phyloP scores from a whole-genome alignment of 352 stramenopile species.

The Pythium angustatum region DNA sequence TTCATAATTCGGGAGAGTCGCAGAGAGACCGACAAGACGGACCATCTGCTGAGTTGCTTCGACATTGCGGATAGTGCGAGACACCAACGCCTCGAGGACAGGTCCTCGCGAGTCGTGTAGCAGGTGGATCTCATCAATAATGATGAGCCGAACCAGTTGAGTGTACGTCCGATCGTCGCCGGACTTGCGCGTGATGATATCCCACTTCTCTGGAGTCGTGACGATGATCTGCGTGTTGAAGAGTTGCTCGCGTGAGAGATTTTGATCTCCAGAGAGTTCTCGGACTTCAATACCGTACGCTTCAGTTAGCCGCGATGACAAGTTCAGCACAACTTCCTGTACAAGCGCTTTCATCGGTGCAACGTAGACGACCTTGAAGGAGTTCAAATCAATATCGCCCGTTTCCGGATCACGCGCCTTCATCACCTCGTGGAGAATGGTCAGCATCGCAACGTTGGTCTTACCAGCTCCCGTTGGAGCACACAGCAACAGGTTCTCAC shows the following conservation, averaged over 20 bases:
- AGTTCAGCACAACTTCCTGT: slow-evolving; percentile 99
- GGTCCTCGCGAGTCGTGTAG: slow-evolving; percentile 98
- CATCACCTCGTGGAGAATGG: slow-evolving; percentile 98
- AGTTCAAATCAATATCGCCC: slow-evolving; percentile 92
- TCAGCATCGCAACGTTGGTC: slow-evolving; percentile 98
- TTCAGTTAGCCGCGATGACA: slow-evolving; percentile 91
- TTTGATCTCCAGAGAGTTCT: slow-evolving; percentile 98
- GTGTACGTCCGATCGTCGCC: slow-evolving; percentile 97
- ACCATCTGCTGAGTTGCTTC: slow-evolving; percentile 97
- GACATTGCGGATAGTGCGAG: slow-evolving; percentile 97
- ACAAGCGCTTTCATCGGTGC: slow-evolving; percentile 99
- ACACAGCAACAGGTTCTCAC: slow-evolving; percentile 98
- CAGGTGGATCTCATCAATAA: slow-evolving; percentile 99
- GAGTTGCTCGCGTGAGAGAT: slow-evolving; percentile 97
- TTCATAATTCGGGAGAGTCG: slow-evolving; percentile 99
- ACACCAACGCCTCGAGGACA: slow-evolving; percentile 98
- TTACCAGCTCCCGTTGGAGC: slow-evolving; percentile 99
- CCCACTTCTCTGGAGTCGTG: slow-evolving; percentile 99
- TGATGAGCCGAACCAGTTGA: slow-evolving; percentile 97
- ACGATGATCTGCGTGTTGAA: slow-evolving; percentile 99
- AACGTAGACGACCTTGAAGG: slow-evolving; percentile 99
- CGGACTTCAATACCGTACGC: slow-evolving; percentile 95
- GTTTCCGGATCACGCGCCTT: slow-evolving; percentile 85
- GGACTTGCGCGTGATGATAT: slow-evolving; percentile 99
- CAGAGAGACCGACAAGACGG: slow-evolving; percentile 96